A percentile compares a stretch with the other conserved stretches of the same genome.
Evolutionary conservation across 495 filamentous ascomycete species (phyloP).

Genomic region (Aspergillus indologenus): DNA sequence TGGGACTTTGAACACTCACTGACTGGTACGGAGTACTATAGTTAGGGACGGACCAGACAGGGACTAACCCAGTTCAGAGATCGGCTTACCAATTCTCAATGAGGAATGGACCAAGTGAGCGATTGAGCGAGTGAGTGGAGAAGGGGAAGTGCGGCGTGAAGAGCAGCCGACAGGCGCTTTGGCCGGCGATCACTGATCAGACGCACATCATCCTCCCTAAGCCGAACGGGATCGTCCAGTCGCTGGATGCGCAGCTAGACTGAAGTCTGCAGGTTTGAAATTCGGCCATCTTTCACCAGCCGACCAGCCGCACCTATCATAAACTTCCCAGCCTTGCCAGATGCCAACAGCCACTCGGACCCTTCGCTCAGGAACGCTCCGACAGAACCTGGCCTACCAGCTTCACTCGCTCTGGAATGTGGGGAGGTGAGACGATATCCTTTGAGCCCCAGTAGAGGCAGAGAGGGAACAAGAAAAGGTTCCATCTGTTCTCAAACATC

Average conservation of each 20-base stretch:
- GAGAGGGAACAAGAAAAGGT: not conserved
- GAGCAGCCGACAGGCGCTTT: slow-evolving; percentile 11
- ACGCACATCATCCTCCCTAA: slow-evolving; percentile 28
- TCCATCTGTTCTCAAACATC: not conserved
- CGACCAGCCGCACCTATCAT: slow-evolving; percentile 15
- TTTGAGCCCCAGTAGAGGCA: not conserved
- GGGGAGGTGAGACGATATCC: not conserved
- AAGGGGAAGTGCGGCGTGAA: slow-evolving; percentile 3
- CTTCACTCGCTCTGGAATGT: slow-evolving; percentile 13
- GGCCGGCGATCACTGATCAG: slow-evolving; percentile 19
- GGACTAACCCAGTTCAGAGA: not conserved
- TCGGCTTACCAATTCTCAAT: not conserved
- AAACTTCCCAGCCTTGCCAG: slow-evolving; percentile 11
- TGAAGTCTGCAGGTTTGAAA: slow-evolving; percentile 9
- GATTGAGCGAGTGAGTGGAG: not conserved
- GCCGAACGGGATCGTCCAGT: slow-evolving; percentile 16
- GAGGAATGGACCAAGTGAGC: not conserved
- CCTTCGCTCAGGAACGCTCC: slow-evolving; percentile 21
- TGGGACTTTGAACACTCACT: too few species aligned
- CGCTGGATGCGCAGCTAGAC: not conserved
- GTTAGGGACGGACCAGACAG: not conserved
- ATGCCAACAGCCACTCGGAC: slow-evolving; percentile 19
- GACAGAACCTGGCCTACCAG: slow-evolving; percentile 9
- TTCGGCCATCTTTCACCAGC: slow-evolving; percentile 8
- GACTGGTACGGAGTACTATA: not conserved